Evolutionary conservation across 495 filamentous ascomycete species (phyloP), one percentile per base, ranked within the genome.

Genomic region (Corynascus novoguineensis): DNA sequence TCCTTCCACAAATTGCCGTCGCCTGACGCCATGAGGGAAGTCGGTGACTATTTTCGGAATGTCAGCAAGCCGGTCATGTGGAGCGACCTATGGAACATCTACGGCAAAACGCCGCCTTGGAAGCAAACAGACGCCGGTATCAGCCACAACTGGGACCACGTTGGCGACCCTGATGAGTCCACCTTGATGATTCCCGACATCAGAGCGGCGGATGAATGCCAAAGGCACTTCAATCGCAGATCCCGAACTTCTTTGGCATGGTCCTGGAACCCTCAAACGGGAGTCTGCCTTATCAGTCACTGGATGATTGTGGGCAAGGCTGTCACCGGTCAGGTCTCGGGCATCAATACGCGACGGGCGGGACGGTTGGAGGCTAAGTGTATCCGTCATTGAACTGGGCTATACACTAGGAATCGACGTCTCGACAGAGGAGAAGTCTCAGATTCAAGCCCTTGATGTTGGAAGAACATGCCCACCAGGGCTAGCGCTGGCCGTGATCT

Each of bases 281-380:
- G 49, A 31, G 42, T 53, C 15, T 79, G 76, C 53, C 60, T 71
- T 38, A 46, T 67, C 27, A 74, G 71, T 15, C 69, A 71, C 29
- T 79, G 74, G 75, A 68, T 75, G 53, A 72, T 73, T 46, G 60
- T 79, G 0, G 76, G 76, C 42, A 60, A 68, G 49, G 31, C 56
- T 27, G 68, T 45, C 50, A 25, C 46, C 10, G 65, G 57, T 0
- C 61, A 50, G 35, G 37, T 64, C 2, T 61, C 63, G 3, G 65
- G 58, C 1, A 19, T 63, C 8, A 65, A 64, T 51, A 15, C 41
- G 2, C 21, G n/a, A 29, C 31, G 58, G 25, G 58, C 53, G 21
- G 55, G 56, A 32, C 14, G 44, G 10, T 25, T 68, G 25, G 60
- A 61, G 49, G 45, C 22, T 6, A 51, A 52, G 2, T 68, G 65